Evolutionary conservation across 2,329 filamentous ascomycete species (phyloP), one percentile per base, ranked within the genome.

Genomic region (Aspergillus terreus): DNA sequence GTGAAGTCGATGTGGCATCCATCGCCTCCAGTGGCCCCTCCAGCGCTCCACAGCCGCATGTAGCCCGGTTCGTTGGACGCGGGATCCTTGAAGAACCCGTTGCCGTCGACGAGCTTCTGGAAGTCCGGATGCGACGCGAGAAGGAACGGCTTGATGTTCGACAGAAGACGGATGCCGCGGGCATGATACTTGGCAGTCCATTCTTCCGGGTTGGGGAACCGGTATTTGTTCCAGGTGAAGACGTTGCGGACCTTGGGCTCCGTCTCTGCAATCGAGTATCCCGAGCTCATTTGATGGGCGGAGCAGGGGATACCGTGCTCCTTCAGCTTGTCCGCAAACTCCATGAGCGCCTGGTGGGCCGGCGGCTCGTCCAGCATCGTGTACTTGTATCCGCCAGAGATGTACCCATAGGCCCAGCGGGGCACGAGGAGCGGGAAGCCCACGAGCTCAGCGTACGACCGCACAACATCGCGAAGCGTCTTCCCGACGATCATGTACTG

Each of bases 1-100:
- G 86, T 87, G 58, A 90, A 90, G 65, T 90, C 87, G 43, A 90
- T 82, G 55, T 90, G 86, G 2, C 85, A 82, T 3, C 86, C 87
- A 45, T 87, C 79, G 25, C 81, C 86, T 55, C 83, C 86, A 56
- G 86, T 83, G 4, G 83, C 86, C 12, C 86, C 86, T 3, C 86
- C 86, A 0, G 84, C 84, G 59, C 85, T 88, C 86, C 87, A 89
- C 0, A 90, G 75, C 12, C 84, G 77, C 42, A 85, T 82, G 7
- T 83, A 72, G 0, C 80, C 85, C 0, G 79, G 76, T 15, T 75
- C 57, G 41, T 73, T 62, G 41, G 81, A 82, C 11, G 69, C 66
- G 0, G 79, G 76, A 56, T 90, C 82, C 0, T 71, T 81, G 71
- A 90, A 89, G 42, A 90, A 77, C 0, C 81, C 86, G 1, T 80